Evolutionary conservation across 768 basidiomycete species (phyloP).

Genomic region (Tricholoma terreum): DNA sequence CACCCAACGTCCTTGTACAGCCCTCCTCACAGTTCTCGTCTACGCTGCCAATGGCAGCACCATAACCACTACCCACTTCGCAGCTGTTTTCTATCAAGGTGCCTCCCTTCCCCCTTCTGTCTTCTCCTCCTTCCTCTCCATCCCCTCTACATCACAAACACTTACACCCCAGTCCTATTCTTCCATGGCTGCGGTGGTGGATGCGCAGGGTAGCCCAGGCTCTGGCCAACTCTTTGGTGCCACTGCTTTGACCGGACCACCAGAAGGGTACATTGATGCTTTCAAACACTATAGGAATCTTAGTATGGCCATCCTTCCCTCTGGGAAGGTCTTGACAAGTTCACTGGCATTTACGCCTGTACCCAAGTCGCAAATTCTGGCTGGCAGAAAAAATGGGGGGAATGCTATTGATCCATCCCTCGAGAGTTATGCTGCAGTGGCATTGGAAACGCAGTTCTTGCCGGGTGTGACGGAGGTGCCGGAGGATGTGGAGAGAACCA

Average conservation of each 20-base stretch:
- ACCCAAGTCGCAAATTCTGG: slow-evolving; percentile 30
- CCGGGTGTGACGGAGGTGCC: slow-evolving; percentile 6
- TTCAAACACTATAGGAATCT: slow-evolving; percentile 31
- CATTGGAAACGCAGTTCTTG: slow-evolving; percentile 29
- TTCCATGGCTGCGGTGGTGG: slow-evolving; percentile 31
- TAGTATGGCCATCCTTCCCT: slow-evolving; percentile 15
- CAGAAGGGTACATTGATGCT: slow-evolving; percentile 28
- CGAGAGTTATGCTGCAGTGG: slow-evolving; percentile 33
- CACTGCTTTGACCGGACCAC: slow-evolving; percentile 31
- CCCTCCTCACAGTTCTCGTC: slow-evolving; percentile 23
- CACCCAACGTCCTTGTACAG: slow-evolving; percentile 8
- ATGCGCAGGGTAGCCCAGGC: slow-evolving; percentile 27
- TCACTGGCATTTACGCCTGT: slow-evolving; percentile 39
- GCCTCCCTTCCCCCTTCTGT: slow-evolving; percentile 28
- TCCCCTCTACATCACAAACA: slow-evolving; percentile 26
- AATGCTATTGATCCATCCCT: slow-evolving; percentile 37
- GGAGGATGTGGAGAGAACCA: background rate
- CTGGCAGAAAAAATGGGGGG: slow-evolving; percentile 31
- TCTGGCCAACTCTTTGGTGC: slow-evolving; percentile 34
- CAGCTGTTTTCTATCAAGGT: slow-evolving; percentile 36
- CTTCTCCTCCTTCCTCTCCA: slow-evolving; percentile 39
- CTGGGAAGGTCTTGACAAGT: slow-evolving; percentile 21
- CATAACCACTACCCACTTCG: slow-evolving; percentile 22
- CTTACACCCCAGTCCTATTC: slow-evolving; percentile 34
- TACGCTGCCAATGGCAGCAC: slow-evolving; percentile 21